Base-by-base conservation (phyloP, 176 grass and related monocot species). In the Poa pratensis region DNA sequence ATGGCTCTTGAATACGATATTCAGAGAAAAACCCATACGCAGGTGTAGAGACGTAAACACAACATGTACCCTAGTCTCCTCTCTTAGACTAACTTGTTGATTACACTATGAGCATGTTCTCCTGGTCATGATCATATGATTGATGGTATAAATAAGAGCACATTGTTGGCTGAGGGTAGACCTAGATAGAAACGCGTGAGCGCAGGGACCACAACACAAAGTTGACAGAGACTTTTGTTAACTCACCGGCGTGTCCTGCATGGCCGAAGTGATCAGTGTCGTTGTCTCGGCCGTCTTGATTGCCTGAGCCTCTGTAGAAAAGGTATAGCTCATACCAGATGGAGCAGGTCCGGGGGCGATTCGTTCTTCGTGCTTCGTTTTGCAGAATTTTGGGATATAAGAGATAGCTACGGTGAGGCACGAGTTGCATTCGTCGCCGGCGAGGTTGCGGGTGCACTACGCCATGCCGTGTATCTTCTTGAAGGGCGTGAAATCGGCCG, bases 361-460 rank as follows among this genome's bases (percentile, higher is more conserved):
- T 13, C 16, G 57, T 0, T 83, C 75, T 0, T 79, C 76, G 52
- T 50, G 4, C 63, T 69, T 89, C 26, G 69, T 35, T 0, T 39
- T 13, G 81, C 89, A 91, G 73, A 8, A 90, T 0, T 0, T 20
- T 0, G 78, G 75, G 42, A 95, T 87, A 1, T 0, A 0, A 0
- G 2, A 5, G 19, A 83, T 49, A 3, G 59, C 28, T 5, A 0
- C 2, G 51, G 0, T 3, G 30, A 95, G 90, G 62, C 88, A 95
- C 5, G 5, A 0, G 75, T 87, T 26, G 86, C 90, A 94, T 2
- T 69, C 78, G 15, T 80, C 73, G 1, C 5, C 11, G 1, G 32
- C 35, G 42, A 94, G 42, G 86, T 95, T 83, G 14, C 80, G 81
- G 7, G 79, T 90, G 79, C 93, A 94, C 85, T 92, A 84, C 2